Base-by-base conservation (phyloP, 768 basidiomycete genomes). In the Collybia nuda region DNA sequence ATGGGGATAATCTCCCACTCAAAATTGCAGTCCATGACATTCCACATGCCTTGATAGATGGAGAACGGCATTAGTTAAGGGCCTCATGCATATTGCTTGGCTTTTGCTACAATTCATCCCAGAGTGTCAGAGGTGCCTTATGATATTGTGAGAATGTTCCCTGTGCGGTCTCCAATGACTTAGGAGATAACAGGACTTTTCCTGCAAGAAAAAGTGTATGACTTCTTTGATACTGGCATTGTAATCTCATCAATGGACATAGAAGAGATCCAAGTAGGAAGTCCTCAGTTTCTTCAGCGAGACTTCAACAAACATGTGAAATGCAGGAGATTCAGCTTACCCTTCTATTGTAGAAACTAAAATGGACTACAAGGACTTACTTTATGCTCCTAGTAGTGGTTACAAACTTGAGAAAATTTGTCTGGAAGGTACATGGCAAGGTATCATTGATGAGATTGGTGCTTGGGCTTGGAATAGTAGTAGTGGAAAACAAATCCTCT, bases 161-260 rank as follows among this genome's bases (percentile, higher is more conserved):
- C 12, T 39, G 21, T 21, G 37, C 26, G 23, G 26, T n/a, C n/a
- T 22, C 17, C 36, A 18, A 38, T 35, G 48, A 42, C 62, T 48
- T 45, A 69, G 69, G 17, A 70, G 65, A 54, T 81, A n/a, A 79
- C 3, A 78, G 59, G 15, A 83, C 79, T 57, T 83, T 84, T 15
- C 83, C 75, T 21, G 66, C 58, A 5, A 64, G 61, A 43, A 85
- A 77, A 35, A 85, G 70, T 18, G 69, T 69, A 85, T 82, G 26
- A 84, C 62, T 62, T 86, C 84, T 54, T 78, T 74, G 41, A 85
- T 68, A 14, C 69, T 67, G 7, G 78, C 79, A 9, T 69, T 62
- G 52, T n/a, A n/a, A n/a, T n/a, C n/a, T n/a, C n/a, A n/a, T n/a
- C n/a, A n/a, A n/a, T n/a, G n/a, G n/a, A n/a, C 67, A 55, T 77